Conservation (phyloP, 306 rosid species). For the Coriaria nepalensis region DNA sequence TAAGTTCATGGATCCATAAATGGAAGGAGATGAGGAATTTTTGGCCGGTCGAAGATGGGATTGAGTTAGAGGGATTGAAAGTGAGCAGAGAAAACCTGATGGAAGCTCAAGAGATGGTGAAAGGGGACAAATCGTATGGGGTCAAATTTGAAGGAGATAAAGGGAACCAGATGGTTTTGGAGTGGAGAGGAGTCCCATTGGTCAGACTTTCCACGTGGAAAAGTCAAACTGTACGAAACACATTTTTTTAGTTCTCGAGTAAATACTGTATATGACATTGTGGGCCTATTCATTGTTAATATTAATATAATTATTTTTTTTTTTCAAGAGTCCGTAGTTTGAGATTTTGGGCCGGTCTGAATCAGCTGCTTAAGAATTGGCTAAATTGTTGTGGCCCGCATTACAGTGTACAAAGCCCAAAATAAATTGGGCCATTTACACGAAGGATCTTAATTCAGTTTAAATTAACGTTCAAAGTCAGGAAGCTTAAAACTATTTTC, state of each 20-base stretch:
- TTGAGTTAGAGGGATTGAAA: conserved; percentile 22
- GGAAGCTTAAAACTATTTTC: too few relatives aligned
- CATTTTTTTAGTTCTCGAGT: not conserved
- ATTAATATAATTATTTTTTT: too few relatives aligned
- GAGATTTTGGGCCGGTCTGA: too few relatives aligned
- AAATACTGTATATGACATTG: too few relatives aligned
- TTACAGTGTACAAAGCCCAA: too few relatives aligned
- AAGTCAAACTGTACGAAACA: conserved; percentile 12
- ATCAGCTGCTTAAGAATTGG: too few relatives aligned
- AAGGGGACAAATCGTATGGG: conserved; percentile 24
- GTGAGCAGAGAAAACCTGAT: conserved; percentile 28
- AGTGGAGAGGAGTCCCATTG: conserved; percentile 33
- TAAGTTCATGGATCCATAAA: conserved; percentile 27
- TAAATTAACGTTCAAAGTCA: too few relatives aligned
- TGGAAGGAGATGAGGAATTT: conserved; percentile 31
- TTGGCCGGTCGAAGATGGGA: conserved; percentile 4
- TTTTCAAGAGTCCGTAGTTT: too few relatives aligned
- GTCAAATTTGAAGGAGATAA: conserved; percentile 27
- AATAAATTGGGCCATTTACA: too few relatives aligned
- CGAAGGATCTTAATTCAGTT: too few relatives aligned
- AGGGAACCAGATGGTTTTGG: conserved; percentile 35
- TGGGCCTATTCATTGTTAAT: not conserved
- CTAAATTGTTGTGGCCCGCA: too few relatives aligned
- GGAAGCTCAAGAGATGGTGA: conserved; percentile 37
- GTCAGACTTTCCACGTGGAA: conserved; percentile 48